phyloP scores from a whole-genome alignment of 305 asterid genomes.

The Fraxinus velutina region DNA sequence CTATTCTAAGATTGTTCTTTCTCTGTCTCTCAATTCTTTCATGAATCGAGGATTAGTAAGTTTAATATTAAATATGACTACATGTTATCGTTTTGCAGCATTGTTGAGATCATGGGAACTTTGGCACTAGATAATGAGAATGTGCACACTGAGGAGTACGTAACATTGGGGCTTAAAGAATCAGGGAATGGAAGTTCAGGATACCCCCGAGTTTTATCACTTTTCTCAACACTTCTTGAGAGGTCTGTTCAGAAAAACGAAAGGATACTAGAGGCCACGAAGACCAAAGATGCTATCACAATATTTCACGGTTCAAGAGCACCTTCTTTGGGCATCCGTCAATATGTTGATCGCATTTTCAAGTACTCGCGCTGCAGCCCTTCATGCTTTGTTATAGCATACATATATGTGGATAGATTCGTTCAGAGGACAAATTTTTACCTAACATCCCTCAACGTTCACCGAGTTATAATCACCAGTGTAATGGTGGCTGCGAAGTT shows the following conservation, averaged over 20 bases:
- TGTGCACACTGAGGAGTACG: slow-evolving; percentile 36
- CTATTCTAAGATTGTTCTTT: not conserved
- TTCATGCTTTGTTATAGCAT: slow-evolving; percentile 77
- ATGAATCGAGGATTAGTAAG: not conserved
- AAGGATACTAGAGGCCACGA: slow-evolving; percentile 43
- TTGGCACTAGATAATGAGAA: slow-evolving; percentile 40
- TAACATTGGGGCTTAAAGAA: slow-evolving; percentile 51
- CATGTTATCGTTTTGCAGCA: slow-evolving; percentile 31
- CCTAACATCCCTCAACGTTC: slow-evolving; percentile 74
- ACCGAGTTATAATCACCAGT: slow-evolving; percentile 77
- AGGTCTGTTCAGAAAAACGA: slow-evolving; percentile 60
- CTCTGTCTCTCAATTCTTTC: not conserved
- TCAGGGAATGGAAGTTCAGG: slow-evolving; percentile 41
- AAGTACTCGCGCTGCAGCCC: slow-evolving; percentile 93
- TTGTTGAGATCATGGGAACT: slow-evolving; percentile 50
- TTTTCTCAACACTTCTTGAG: slow-evolving; percentile 65
- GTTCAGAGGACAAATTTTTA: slow-evolving; percentile 40
- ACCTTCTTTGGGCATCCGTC: slow-evolving; percentile 70
- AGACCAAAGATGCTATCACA: slow-evolving; percentile 54
- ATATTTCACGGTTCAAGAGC: slow-evolving; percentile 79
- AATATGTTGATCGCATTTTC: slow-evolving; percentile 73
- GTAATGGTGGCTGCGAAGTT: slow-evolving; percentile 90
- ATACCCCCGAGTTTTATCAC: slow-evolving; percentile 65
- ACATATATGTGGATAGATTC: slow-evolving; percentile 66
- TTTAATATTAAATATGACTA: not conserved